phyloP scores from a whole-genome alignment of 164 flowering plant species.

The Paratinospora sagittata region DNA sequence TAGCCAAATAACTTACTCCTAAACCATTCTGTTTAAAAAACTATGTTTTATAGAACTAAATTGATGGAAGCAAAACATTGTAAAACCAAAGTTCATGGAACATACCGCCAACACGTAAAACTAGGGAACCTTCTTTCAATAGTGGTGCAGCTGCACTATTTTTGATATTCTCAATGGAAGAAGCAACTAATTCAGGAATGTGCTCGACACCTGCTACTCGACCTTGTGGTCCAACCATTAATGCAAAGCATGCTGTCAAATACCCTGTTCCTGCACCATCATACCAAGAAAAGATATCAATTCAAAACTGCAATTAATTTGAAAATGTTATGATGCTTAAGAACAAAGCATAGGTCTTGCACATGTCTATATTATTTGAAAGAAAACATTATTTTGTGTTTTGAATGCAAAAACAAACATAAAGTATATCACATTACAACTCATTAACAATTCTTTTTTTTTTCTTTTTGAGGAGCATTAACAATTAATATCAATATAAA shows the following conservation, averaged over 20 bases:
- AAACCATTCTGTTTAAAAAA: not conserved
- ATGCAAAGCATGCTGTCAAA: constrained; percentile 87
- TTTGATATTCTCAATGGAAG: constrained; percentile 59
- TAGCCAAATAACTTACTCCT: no score
- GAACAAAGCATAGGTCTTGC: not conserved
- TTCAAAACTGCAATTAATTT: not conserved
- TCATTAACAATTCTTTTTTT: no score
- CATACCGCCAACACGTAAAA: constrained; percentile 79
- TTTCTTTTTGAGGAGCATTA: no score
- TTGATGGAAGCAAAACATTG: not conserved
- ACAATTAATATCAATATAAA: no score
- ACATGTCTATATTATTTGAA: not conserved
- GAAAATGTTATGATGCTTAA: not conserved
- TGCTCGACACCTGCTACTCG: constrained; percentile 92
- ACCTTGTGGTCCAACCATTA: constrained; percentile 92
- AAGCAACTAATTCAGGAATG: constrained; percentile 73
- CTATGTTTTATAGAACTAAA: not conserved
- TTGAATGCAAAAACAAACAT: no score
- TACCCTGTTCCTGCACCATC: constrained; percentile 74
- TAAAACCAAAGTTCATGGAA: not conserved
- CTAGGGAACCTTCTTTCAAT: constrained; percentile 62
- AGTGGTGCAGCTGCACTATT: constrained; percentile 72
- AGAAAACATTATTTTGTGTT: no score
- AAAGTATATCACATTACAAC: no score
- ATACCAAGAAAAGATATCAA: not conserved